Evolutionary conservation across 2,329 filamentous ascomycete genomes (phyloP).

Genomic region (Amauroascus niger): DNA sequence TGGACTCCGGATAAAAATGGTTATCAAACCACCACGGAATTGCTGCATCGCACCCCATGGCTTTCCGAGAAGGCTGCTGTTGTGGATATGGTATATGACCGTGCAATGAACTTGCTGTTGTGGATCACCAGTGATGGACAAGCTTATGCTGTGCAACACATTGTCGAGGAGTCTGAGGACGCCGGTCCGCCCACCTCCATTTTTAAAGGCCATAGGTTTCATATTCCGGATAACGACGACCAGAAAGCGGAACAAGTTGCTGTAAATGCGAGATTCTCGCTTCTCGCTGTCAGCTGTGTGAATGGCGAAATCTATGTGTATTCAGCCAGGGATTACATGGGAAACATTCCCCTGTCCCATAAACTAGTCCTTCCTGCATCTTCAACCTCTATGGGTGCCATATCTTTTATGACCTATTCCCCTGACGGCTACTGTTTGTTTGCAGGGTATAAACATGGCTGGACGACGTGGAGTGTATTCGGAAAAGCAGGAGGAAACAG

Average conservation of each 20-base stretch:
- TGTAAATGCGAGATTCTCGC: constrained; percentile 89
- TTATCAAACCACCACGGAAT: constrained; percentile 80
- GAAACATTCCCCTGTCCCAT: constrained; percentile 84
- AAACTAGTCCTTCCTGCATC: constrained; percentile 62
- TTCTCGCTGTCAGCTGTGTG: constrained; percentile 75
- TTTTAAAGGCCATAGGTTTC: constrained; percentile 88
- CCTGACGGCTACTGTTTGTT: constrained; percentile 95
- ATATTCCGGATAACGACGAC: constrained; percentile 53
- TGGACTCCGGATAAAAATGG: constrained; percentile 79
- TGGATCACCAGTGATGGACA: constrained; percentile 86
- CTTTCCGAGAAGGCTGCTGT: constrained; percentile 67
- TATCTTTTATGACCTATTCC: constrained; percentile 74
- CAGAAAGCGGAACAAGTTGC: constrained; percentile 62
- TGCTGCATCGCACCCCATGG: constrained; percentile 80
- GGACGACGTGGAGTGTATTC: constrained; percentile 96
- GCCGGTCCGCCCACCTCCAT: constrained; percentile 51
- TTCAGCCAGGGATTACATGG: constrained; percentile 81
- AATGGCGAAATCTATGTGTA: constrained; percentile 82
- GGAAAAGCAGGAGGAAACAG: constrained; percentile 80
- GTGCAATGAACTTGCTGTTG: constrained; percentile 89
- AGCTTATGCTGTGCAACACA: constrained; percentile 80
- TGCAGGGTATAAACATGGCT: constrained; percentile 82
- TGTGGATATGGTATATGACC: constrained; percentile 80
- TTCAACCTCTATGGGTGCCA: constrained; percentile 53
- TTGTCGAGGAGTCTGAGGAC: constrained; percentile 35